Percentiles rank a stretch among this genome's conserved stretches.
Evolutionary conservation across 371 early-diverging fungal genomes (phyloP).

Genomic region (Chytridium lagenaria): DNA sequence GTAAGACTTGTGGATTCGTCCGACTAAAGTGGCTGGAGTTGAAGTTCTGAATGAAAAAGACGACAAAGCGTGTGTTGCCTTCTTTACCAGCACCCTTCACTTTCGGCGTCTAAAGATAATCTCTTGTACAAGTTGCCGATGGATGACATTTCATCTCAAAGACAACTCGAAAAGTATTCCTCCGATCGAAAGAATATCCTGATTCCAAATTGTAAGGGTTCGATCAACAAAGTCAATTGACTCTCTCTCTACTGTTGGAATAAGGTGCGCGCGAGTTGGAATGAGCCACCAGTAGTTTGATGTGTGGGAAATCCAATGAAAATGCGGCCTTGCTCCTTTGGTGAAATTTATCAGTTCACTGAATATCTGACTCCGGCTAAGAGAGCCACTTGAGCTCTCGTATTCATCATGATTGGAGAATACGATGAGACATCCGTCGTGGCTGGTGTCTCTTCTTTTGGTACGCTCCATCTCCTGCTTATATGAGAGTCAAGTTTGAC

Average conservation of each 20-base stretch:
- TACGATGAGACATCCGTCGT: conserved; percentile 71
- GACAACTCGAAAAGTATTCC: conserved; percentile 76
- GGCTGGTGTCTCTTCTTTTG: conserved; percentile 84
- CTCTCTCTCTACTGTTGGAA: conserved; percentile 92
- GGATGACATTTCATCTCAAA: conserved; percentile 73
- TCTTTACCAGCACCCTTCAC: conserved; percentile 63
- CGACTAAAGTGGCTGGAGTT: conserved; percentile 75
- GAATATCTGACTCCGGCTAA: conserved; percentile 55
- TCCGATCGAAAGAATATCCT: conserved; percentile 76
- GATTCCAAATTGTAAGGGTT: conserved; percentile 81
- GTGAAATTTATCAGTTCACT: conserved; percentile 62
- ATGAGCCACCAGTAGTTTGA: conserved; percentile 88
- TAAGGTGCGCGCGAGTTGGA: conserved; percentile 83
- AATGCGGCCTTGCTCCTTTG: conserved; percentile 78
- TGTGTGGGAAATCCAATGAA: conserved; percentile 91
- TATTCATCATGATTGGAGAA: conserved; percentile 76
- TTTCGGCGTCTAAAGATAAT: conserved; percentile 44
- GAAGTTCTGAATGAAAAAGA: conserved; percentile 73
- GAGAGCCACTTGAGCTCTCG: conserved; percentile 65
- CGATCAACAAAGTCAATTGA: conserved; percentile 91
- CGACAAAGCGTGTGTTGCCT: conserved; percentile 72
- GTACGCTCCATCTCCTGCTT: conserved; percentile 85
- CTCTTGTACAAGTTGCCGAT: conserved; percentile 40
- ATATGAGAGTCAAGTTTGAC: conserved; percentile 64
- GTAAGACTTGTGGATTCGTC: conserved; percentile 52